Conservation (phyloP, 2,329 filamentous ascomycete species). For the Colletotrichum tamarilloi region DNA sequence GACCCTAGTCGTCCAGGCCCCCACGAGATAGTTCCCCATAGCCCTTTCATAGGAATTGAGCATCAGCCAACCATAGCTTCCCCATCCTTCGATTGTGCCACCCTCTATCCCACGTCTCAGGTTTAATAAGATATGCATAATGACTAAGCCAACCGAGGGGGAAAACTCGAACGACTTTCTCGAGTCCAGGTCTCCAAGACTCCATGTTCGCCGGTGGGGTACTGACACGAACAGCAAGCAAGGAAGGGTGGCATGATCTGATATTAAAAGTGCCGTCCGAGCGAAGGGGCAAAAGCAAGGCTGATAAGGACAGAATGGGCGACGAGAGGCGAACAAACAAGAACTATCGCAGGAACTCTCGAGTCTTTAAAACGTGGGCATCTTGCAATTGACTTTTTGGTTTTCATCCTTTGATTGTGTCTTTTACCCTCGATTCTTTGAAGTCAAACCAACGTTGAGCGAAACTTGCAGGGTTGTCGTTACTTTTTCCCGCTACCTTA, state of each 20-base stretch:
- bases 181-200: neutral
- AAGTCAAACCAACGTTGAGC: neutral
- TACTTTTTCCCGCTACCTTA: neutral
- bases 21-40: neutral
- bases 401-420: no score
- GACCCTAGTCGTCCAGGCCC: neutral
- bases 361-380: neutral
- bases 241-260: slow-evolving; percentile 25
- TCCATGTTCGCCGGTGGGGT: slow-evolving; percentile 21
- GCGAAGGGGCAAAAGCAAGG: neutral
- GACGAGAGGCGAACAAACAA: neutral
- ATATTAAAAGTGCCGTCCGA: slow-evolving; percentile 7
- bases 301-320: neutral
- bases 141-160: slow-evolving; percentile 14
- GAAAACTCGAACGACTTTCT: slow-evolving; percentile 19
- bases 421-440: no score
- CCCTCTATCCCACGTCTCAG: slow-evolving; percentile 3
- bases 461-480: neutral
- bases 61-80: neutral
- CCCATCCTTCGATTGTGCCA: neutral
- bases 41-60: neutral
- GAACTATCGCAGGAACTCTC: neutral
- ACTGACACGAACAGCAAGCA: neutral
- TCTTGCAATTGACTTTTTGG: neutral
- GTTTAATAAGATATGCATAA: slow-evolving; percentile 14